These are phyloP conservation scores for Tuber umbilicatum DNA, from an alignment of 495 filamentous ascomycete genomes.

Conservation along the genomic window DNA sequence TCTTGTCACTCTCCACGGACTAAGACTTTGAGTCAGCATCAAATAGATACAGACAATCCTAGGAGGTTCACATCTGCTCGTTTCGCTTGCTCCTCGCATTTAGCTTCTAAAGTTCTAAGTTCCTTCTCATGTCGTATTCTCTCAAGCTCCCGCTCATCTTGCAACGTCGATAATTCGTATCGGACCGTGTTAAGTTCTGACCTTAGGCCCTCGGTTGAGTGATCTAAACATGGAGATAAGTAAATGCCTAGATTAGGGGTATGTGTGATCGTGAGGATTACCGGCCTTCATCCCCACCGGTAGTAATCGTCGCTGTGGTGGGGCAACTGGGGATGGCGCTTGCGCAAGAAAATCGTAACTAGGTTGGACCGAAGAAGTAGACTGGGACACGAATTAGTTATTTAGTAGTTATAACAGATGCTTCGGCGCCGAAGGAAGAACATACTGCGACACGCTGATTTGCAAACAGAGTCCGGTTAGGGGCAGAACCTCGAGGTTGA, in stretches of 20 bases:
- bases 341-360: conserved; percentile 15
- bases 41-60: not conserved
- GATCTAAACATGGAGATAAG: conserved; percentile 19
- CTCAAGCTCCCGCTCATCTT: conserved; percentile 77
- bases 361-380: conserved; percentile 14
- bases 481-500: conserved; percentile 9
- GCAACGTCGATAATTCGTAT: conserved; percentile 61
- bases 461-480: conserved; percentile 21
- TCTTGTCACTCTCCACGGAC: conserved; percentile 61
- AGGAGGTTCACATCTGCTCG: conserved; percentile 53
- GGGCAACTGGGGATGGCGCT: conserved; percentile 10
- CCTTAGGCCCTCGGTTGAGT: conserved; percentile 58
- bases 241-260: not conserved
- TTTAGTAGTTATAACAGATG: not conserved
- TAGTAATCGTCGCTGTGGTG: conserved; percentile 20
- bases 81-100: conserved; percentile 73
- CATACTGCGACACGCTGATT: conserved; percentile 26
- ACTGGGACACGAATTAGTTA: conserved; percentile 10
- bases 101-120: conserved; percentile 63
- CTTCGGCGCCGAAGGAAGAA: not conserved
- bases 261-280: conserved; percentile 7
- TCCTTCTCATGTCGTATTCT: conserved; percentile 74
- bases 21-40: conserved; percentile 29
- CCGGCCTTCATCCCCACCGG: conserved; percentile 26
- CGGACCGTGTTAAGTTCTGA: conserved; percentile 61